Conservation (phyloP, 23 red algal genomes). For the Gracilaria caudata region DNA sequence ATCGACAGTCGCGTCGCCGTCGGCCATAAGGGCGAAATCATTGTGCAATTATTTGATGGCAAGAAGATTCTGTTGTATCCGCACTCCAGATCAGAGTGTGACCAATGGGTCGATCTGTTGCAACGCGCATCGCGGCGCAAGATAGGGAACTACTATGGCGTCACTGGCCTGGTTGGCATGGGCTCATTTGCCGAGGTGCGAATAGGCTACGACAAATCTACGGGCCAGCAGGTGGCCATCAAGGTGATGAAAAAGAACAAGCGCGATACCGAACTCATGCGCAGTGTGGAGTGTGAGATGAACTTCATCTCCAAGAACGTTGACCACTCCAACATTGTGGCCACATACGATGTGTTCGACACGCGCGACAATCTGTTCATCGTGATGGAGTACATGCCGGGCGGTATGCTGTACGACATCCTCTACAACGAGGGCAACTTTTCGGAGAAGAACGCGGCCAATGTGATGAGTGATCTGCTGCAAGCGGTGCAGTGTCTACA, state of each 20-base stretch:
- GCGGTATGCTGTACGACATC: conserved; percentile 84
- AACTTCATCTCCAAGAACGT: conserved; percentile 90
- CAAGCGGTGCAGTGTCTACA: conserved; percentile 79
- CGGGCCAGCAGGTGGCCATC: conserved; percentile 81
- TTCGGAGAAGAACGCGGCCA: conserved; percentile 73
- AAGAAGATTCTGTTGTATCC: conserved; percentile 74
- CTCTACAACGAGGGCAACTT: conserved; percentile 73
- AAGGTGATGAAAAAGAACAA: conserved; percentile 97
- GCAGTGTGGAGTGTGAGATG: conserved; percentile 82
- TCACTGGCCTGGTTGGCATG: conserved; percentile 80
- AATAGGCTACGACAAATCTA: conserved; percentile 83
- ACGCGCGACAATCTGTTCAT: conserved; percentile 93
- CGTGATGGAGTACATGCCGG: conserved; percentile 92
- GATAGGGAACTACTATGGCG: conserved; percentile 83
- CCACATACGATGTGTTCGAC: conserved; percentile 86
- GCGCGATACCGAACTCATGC: conserved; percentile 80
- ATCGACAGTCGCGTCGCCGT: conserved; percentile 70
- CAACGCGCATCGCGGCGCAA: conserved; percentile 68
- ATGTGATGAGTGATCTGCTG: conserved; percentile 78
- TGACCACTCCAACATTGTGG: conserved; percentile 80
- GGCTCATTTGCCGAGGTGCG: conserved; percentile 93
- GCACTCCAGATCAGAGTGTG: conserved; percentile 51
- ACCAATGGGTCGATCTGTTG: conserved; percentile 68
- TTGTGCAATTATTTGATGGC: conserved; percentile 69
- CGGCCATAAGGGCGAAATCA: conserved; percentile 70